phyloP scores from a whole-genome alignment of 129 eudicot species.

The Arctium lappa region DNA sequence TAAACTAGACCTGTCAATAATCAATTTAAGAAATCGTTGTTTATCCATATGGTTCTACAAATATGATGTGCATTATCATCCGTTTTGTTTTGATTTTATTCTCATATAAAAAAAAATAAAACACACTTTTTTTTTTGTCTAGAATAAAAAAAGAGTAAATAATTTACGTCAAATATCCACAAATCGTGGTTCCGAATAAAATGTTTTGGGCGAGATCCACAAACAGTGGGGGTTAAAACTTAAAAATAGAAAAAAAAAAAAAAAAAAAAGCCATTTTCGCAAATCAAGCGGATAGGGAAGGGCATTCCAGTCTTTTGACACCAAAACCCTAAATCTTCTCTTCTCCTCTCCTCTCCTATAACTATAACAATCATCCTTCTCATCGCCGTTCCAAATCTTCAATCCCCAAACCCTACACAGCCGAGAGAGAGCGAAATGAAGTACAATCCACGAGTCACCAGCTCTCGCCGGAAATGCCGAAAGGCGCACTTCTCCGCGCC shows the following conservation, averaged over 20 bases:
- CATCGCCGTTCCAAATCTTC: slow-evolving; percentile 17
- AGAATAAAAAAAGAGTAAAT: too few species aligned
- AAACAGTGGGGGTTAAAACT: background rate
- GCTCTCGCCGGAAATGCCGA: slow-evolving; percentile 43
- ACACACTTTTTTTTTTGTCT: too few species aligned
- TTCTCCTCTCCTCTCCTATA: background rate
- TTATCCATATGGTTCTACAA: too few species aligned
- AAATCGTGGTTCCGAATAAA: too few species aligned
- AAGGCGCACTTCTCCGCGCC: slow-evolving; percentile 53
- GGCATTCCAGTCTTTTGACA: background rate
- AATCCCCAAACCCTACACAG: slow-evolving; percentile 2
- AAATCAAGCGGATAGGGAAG: background rate
- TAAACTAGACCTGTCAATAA: too few species aligned
- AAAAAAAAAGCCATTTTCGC: background rate
- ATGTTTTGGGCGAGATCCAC: background rate
- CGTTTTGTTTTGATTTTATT: too few species aligned
- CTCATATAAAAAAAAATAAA: too few species aligned
- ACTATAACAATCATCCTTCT: background rate
- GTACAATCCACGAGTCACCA: slow-evolving; percentile 45
- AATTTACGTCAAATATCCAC: too few species aligned
- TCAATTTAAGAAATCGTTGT: too few species aligned
- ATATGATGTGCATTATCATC: too few species aligned
- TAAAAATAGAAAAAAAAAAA: background rate
- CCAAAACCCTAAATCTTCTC: slow-evolving; percentile 13
- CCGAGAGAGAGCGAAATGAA: slow-evolving; percentile 18